These are phyloP conservation scores for Pyrenochaeta sp. DNA, from an alignment of 2,329 filamentous ascomycete genomes.

Conservation along the genomic window DNA sequence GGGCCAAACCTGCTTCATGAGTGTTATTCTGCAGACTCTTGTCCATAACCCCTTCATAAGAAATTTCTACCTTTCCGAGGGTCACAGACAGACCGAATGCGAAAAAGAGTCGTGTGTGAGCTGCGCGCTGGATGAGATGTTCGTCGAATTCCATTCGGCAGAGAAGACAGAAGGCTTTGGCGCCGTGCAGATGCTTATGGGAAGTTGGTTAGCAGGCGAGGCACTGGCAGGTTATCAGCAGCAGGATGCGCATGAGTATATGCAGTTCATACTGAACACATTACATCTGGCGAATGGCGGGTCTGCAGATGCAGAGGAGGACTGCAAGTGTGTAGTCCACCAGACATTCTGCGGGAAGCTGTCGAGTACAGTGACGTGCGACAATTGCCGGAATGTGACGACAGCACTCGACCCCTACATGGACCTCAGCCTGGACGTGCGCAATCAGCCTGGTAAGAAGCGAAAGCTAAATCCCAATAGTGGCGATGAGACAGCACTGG, in stretches of 20 bases:
- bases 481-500: conserved; percentile 46
- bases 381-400: conserved; percentile 83
- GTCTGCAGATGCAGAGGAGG: conserved; percentile 38
- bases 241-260: conserved; percentile 97
- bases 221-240: conserved; percentile 83
- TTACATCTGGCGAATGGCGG: conserved; percentile 82
- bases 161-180: conserved; percentile 90
- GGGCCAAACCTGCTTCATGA: conserved; percentile 98
- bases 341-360: conserved; percentile 94
- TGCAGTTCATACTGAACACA: conserved; percentile 92
- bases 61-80: conserved; percentile 91
- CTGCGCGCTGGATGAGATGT: conserved; percentile 69
- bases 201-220: conserved; percentile 85
- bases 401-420: conserved; percentile 88
- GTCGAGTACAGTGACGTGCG: conserved; percentile 88
- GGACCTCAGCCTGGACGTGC: conserved; percentile 88
- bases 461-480: conserved; percentile 57
- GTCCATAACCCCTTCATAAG: conserved; percentile 92
- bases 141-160: conserved; percentile 70
- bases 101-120: conserved; percentile 64
- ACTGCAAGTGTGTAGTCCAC: conserved; percentile 90
- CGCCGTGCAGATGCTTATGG: conserved; percentile 85
- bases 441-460: conserved; percentile 72
- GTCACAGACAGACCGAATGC: conserved; percentile 83
- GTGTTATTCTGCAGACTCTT: conserved; percentile 91